Percentiles rank a stretch among this genome's conserved stretches.
Evolutionary conservation across 208 protist species (phyloP).

Genomic region (Trypanosoma avium): DNA sequence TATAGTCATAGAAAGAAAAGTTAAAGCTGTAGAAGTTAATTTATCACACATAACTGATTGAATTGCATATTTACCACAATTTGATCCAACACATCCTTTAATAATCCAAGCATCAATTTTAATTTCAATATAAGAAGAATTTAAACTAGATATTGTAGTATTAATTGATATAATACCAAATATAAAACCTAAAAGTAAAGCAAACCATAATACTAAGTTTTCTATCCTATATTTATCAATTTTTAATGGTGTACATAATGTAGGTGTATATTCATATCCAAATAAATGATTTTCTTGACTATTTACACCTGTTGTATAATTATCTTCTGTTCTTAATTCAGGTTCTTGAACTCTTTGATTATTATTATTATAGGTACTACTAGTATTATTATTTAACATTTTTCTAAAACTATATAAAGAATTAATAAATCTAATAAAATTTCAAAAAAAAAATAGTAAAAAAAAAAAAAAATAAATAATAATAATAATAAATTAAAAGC

Average conservation of each 20-base stretch:
- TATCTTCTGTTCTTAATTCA: no score
- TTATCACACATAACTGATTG: conserved; percentile 26
- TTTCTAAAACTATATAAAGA: not conserved
- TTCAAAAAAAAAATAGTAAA: not conserved
- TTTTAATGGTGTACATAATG: conserved; percentile 34
- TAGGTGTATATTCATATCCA: conserved; percentile 33
- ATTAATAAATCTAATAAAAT: not conserved
- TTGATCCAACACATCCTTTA: conserved; percentile 7
- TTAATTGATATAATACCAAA: conserved; percentile 25
- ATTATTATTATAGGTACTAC: no score
- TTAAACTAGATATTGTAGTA: conserved; percentile 24
- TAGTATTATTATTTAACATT: no score
- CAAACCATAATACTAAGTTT: conserved; percentile 28
- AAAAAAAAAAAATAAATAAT: conserved; percentile 10
- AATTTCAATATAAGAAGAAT: conserved; percentile 14
- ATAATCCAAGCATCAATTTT: conserved; percentile 14
- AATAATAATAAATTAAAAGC: not conserved
- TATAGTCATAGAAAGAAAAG: conserved; percentile 25
- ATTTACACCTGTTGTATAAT: not conserved
- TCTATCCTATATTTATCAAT: no score
- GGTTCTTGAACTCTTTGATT: no score
- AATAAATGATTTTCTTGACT: conserved; percentile 6
- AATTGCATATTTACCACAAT: conserved; percentile 6
- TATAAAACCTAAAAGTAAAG: conserved; percentile 21
- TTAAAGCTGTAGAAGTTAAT: conserved; percentile 19